A percentile compares a stretch with the other conserved stretches of the same genome.
Evolutionary conservation across 257 asterid genomes (phyloP).

Genomic region (Asclepias syriaca): DNA sequence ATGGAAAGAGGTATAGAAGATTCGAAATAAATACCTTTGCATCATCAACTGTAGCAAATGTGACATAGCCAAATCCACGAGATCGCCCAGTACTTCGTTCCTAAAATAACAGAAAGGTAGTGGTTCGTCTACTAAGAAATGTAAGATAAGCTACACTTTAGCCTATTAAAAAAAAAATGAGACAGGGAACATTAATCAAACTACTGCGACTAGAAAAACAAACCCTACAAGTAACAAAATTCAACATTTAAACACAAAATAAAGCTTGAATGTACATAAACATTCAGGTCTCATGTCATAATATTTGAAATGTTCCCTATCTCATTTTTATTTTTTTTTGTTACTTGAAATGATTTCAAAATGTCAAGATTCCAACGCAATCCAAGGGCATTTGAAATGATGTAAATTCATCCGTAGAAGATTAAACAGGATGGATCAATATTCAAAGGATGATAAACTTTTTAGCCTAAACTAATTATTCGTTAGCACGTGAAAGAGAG

Average conservation of each 20-base stretch:
- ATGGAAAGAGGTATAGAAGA: neutral
- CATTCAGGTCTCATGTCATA: neutral
- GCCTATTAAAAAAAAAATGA: neutral
- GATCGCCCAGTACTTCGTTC: conserved; percentile 95
- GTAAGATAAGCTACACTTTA: neutral
- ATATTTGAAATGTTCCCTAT: too few species aligned
- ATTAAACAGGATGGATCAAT: too few species aligned
- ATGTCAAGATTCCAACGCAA: neutral
- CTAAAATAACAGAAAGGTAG: conserved; percentile 31
- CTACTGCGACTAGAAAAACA: neutral
- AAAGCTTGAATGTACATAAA: neutral
- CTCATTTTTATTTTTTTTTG: too few species aligned
- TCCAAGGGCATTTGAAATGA: neutral
- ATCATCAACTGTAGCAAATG: conserved; percentile 73
- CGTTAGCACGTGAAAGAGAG: too few species aligned
- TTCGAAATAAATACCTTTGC: conserved; percentile 58
- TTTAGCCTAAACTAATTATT: too few species aligned
- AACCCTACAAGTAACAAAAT: neutral
- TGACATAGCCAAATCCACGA: conserved; percentile 96
- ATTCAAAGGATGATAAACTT: too few species aligned
- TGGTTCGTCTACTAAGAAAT: neutral
- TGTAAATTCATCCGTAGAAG: too few species aligned
- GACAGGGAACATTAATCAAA: neutral
- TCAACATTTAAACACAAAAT: neutral
- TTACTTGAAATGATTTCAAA: too few species aligned